Evolutionary conservation across 352 stramenopile genomes (phyloP).

Genomic region (Blastocystis sp.): DNA sequence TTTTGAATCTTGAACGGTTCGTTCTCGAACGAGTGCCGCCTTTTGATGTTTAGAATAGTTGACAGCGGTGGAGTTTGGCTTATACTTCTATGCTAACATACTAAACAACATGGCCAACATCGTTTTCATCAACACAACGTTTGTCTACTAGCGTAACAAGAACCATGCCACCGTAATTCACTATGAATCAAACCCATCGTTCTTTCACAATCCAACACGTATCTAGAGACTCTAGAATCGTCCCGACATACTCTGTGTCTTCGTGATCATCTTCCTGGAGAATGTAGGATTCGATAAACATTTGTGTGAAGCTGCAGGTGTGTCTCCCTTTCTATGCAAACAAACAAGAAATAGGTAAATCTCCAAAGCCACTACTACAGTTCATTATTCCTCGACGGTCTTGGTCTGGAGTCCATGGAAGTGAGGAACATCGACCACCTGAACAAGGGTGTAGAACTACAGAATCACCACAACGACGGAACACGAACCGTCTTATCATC

Average conservation of each 20-base stretch:
- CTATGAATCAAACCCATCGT: background rate
- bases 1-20: background rate
- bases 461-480: background rate
- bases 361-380: background rate
- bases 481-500: conserved; percentile 96
- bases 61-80: background rate
- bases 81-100: background rate
- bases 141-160: background rate
- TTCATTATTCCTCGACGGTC: background rate
- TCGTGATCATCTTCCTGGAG: background rate
- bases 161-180: background rate
- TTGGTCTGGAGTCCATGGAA: conserved; percentile 55
- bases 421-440: conserved; percentile 45
- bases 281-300: conserved; percentile 34
- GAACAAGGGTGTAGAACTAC: background rate
- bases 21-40: background rate
- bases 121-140: background rate
- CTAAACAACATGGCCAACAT: background rate
- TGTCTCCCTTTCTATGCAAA: background rate
- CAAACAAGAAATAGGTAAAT: conserved; percentile 6
- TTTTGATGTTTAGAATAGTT: background rate
- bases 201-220: background rate
- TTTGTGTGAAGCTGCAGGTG: background rate
- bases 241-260: background rate
- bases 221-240: background rate